Evolutionary conservation across 306 rosid species (phyloP).

Genomic region (Ceratonia siliqua): DNA sequence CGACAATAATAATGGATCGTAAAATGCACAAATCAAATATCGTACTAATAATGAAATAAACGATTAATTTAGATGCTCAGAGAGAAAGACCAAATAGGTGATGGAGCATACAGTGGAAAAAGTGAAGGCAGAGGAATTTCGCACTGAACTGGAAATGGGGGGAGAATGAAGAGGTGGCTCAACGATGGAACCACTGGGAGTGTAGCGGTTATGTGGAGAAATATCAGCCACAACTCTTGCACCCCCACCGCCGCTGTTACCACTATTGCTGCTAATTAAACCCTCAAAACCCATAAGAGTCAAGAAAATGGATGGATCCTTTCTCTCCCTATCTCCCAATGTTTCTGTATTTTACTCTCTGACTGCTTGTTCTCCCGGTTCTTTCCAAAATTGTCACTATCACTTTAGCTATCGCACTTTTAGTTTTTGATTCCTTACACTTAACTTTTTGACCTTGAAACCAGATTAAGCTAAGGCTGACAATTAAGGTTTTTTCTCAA

Average conservation of each 20-base stretch:
- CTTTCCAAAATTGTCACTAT: slow-evolving; percentile 30
- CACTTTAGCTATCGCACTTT: slow-evolving; percentile 26
- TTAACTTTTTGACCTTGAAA: slow-evolving; percentile 44
- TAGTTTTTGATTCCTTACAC: slow-evolving; percentile 5
- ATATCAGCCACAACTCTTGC: slow-evolving; percentile 39
- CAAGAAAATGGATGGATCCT: not conserved
- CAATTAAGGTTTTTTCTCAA: slow-evolving; percentile 33
- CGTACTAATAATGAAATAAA: not conserved
- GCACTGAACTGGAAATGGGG: slow-evolving; percentile 39
- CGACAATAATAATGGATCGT: not conserved
- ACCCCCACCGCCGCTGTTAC: slow-evolving; percentile 31
- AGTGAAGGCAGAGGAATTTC: slow-evolving; percentile 40
- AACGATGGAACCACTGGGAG: slow-evolving; percentile 41
- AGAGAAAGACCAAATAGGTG: not conserved
- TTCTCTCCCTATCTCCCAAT: slow-evolving; percentile 3
- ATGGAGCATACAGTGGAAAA: slow-evolving; percentile 46
- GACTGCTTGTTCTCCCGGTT: slow-evolving; percentile 16
- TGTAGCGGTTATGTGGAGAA: slow-evolving; percentile 38
- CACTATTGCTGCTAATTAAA: slow-evolving; percentile 40
- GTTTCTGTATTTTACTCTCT: not conserved
- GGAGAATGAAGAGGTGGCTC: slow-evolving; percentile 34
- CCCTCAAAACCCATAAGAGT: slow-evolving; percentile 41
- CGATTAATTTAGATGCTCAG: not conserved
- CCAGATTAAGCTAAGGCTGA: slow-evolving; percentile 38
- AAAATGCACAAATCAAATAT: slow-evolving; percentile 13